Evolutionary conservation across 768 basidiomycete genomes (phyloP), one percentile per base, ranked within the genome.

Genomic region (Termitomyces sp.): DNA sequence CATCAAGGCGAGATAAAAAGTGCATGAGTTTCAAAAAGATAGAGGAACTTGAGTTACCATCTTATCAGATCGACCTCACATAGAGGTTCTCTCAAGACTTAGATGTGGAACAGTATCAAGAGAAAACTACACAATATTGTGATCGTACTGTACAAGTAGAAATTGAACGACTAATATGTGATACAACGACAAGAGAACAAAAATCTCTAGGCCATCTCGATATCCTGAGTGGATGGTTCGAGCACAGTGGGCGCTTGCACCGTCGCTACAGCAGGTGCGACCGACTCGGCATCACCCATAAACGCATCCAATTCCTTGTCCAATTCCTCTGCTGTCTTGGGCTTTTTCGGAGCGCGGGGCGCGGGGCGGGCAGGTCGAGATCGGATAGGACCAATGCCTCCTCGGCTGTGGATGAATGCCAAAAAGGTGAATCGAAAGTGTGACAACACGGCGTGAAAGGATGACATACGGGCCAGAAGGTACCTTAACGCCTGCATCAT

Each of bases 231-330:
- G 19, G 60, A 45, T 10, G 62, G 53, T 55, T 45, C 60, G n/a
- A 59, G 42, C 7, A 17, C 37, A 21, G 63, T 38, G 6, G 45
- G 6, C 3, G 62, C 65, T 40, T 60, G 44, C n/a, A 59, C 60
- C 32, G 56, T 60, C 44, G 8, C 15, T 8, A 24, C 44, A 26
- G 44, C 15, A 26, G 44, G 26, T 17, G 15, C 24, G n/a, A 17
- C 38, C 14, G 71, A 50, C 28, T 71, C 70, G 0, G 77, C 70
- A 61, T 87, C 86, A 8, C 79, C 82, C 89, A 92, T 90, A 63
- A 90, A 90, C 3, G 85, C 82, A 61, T 95, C 93, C 56, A 96
- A 67, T 70, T 96, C 93, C 67, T 81, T 85, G 68, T 96, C 93
- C 57, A 96, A 70, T 61, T 95, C 90, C 57, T 85, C 87, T 7